Base-by-base conservation (phyloP, 495 filamentous ascomycete species). In the Chaetomium fimeti region DNA sequence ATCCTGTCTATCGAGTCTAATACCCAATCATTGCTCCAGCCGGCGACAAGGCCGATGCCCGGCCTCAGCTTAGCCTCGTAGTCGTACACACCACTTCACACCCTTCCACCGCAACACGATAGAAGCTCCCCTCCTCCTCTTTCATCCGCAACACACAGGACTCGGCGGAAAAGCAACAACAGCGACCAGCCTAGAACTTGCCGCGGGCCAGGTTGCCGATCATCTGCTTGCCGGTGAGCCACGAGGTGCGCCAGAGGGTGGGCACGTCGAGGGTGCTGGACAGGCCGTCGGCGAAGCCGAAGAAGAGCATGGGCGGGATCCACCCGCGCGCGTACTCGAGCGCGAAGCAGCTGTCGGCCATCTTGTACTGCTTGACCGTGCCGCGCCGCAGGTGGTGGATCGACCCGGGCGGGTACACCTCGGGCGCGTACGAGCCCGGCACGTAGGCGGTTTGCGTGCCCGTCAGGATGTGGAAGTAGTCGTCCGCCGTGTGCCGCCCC, bases 271-370 rank as follows among this genome's bases (percentile, higher is more conserved):
- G 79, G 7, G 89, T 92, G 72, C 85, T 89, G 56, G 81, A 84
- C 63, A 93, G 81, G 62, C 83, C 86, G 79, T 94, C 91, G 66
- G 90, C 88, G 72, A 87, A 93, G 20, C 91, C 91, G 77, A 95
- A 94, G 76, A 88, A 86, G 29, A 95, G 79, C 91, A 95, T 94
- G 64, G 88, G 88, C 58, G 91, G 91, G 75, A 95, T 93, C 89
- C 90, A 94, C 69, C 91, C 91, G 69, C 90, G 85, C 27, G 91
- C 91, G 78, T 93, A 91, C 81, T 94, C 91, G 58, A 95, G 84
- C 48, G 91, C 91, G 73, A 91, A 93, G 83, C 91, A 95, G 51
- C 82, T 82, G 51, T 82, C 82, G 62, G 87, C 84, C 87, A 91
- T 91, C 82, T 84, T 86, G 80, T 94, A 94, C 83, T 95, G 91